Evolutionary conservation across 2,329 filamentous ascomycete genomes (phyloP).

Genomic region (Aspergillus sp.): DNA sequence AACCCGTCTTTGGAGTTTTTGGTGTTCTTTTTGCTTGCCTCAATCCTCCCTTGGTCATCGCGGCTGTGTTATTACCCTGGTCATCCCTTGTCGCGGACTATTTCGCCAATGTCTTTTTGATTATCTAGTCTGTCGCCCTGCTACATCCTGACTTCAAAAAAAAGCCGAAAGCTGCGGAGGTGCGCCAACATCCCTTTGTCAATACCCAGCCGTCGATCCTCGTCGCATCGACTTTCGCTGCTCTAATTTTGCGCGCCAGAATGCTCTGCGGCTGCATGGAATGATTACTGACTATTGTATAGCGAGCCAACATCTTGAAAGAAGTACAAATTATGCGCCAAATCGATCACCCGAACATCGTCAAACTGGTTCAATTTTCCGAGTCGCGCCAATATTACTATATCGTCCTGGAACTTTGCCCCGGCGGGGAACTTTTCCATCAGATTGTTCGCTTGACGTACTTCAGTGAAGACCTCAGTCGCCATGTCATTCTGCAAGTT

Average conservation of each 20-base stretch:
- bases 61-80: not conserved
- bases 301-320: constrained; percentile 97
- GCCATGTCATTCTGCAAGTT: constrained; percentile 93
- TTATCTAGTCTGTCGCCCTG: constrained; percentile 78
- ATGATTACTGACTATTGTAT: constrained; percentile 14
- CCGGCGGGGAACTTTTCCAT: constrained; percentile 95
- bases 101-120: constrained; percentile 50
- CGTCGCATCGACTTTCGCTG: constrained; percentile 2
- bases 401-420: constrained; percentile 91
- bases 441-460: constrained; percentile 98
- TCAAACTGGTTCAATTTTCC: constrained; percentile 89
- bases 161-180: constrained; percentile 94
- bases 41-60: not conserved
- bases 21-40: constrained; percentile 18
- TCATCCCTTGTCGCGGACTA: constrained; percentile 26
- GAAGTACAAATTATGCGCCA: constrained; percentile 99
- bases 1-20: constrained; percentile 18
- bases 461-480: constrained; percentile 92
- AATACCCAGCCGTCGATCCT: not conserved
- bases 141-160: constrained; percentile 96
- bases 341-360: constrained; percentile 92
- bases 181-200: constrained; percentile 56
- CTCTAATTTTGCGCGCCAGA: not conserved
- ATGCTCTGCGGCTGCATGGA: not conserved
- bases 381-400: constrained; percentile 96